A percentile compares a stretch with the other conserved stretches of the same genome.
phyloP scores from a whole-genome alignment of 108 stramenopile species.

The Cylindrotheca fusiformis region DNA sequence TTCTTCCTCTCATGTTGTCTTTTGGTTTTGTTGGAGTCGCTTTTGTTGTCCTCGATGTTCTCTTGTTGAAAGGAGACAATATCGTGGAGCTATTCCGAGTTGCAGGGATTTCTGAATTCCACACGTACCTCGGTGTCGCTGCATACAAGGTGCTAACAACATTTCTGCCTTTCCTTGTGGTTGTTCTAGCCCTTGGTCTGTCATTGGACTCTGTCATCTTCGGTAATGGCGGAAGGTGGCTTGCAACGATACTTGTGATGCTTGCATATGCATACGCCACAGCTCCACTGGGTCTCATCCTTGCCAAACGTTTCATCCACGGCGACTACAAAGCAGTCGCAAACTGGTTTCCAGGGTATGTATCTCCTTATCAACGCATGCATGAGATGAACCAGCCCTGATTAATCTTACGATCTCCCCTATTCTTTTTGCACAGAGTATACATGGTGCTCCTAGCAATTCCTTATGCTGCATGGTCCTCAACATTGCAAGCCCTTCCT shows the following conservation, averaged over 20 bases:
- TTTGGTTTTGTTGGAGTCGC: slow-evolving; percentile 37
- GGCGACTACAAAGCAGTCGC: slow-evolving; percentile 27
- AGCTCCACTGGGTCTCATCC: slow-evolving; percentile 37
- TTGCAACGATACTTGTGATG: slow-evolving; percentile 27
- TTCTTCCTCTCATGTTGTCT: slow-evolving; percentile 20
- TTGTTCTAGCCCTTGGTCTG: slow-evolving; percentile 25
- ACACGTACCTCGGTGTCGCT: slow-evolving; percentile 22
- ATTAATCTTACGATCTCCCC: too few relatives aligned
- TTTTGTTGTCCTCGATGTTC: slow-evolving; percentile 29
- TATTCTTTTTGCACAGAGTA: slow-evolving; percentile 1
- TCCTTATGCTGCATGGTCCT: slow-evolving; percentile 25
- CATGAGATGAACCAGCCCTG: too few relatives aligned
- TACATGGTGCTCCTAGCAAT: slow-evolving; percentile 29
- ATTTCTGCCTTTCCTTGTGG: slow-evolving; percentile 28
- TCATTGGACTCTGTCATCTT: slow-evolving; percentile 24
- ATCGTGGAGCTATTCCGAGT: slow-evolving; percentile 31
- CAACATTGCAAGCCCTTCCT: slow-evolving; percentile 21
- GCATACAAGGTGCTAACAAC: slow-evolving; percentile 20
- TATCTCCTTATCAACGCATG: too few relatives aligned
- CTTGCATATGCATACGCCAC: slow-evolving; percentile 35
- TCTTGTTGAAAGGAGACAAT: slow-evolving; percentile 29
- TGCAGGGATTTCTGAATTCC: slow-evolving; percentile 30
- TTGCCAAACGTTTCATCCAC: slow-evolving; percentile 37
- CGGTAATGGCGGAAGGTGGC: slow-evolving; percentile 37
- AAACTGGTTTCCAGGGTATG: slow-evolving; percentile 41